Conservation (phyloP, 1,284 basidiomycete species). For the Lignosus rhinocerotis region DNA sequence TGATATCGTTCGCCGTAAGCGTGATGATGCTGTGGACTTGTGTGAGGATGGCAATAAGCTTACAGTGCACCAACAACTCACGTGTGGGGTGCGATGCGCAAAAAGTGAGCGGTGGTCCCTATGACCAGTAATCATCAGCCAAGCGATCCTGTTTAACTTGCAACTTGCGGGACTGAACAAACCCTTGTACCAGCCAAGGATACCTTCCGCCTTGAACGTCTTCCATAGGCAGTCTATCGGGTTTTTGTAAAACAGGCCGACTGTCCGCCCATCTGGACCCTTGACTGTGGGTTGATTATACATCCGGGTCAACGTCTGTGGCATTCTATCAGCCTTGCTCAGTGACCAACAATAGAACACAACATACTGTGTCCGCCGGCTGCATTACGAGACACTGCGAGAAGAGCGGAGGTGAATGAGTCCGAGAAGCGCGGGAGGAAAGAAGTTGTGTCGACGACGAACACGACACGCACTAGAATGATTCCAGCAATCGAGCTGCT, state of each 20-base stretch:
- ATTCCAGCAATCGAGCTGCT: slow-evolving; percentile 85
- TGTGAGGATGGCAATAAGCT: too few relatives aligned
- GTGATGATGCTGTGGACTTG: background rate
- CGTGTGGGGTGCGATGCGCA: background rate
- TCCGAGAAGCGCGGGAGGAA: background rate
- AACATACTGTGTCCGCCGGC: slow-evolving; percentile 69
- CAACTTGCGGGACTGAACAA: background rate
- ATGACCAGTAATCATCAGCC: background rate
- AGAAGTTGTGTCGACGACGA: background rate
- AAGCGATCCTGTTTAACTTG: background rate
- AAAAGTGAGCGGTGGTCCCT: background rate
- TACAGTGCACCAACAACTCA: background rate
- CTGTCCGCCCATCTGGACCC: slow-evolving; percentile 67
- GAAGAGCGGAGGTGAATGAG: background rate
- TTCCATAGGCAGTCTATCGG: slow-evolving; percentile 95
- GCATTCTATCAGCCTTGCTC: background rate
- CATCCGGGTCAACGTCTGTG: slow-evolving; percentile 73
- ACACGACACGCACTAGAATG: slow-evolving; percentile 69
- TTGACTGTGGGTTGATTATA: slow-evolving; percentile 87
- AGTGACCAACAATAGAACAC: background rate
- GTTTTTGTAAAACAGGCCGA: slow-evolving; percentile 80
- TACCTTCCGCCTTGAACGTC: slow-evolving; percentile 85
- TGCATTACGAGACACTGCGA: slow-evolving; percentile 81
- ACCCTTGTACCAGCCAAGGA: slow-evolving; percentile 92
- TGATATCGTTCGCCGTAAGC: background rate